Percentiles rank a stretch among this genome's conserved stretches.
phyloP scores from a whole-genome alignment of 1,139 yeast species.

The Ogataea hybrid region DNA sequence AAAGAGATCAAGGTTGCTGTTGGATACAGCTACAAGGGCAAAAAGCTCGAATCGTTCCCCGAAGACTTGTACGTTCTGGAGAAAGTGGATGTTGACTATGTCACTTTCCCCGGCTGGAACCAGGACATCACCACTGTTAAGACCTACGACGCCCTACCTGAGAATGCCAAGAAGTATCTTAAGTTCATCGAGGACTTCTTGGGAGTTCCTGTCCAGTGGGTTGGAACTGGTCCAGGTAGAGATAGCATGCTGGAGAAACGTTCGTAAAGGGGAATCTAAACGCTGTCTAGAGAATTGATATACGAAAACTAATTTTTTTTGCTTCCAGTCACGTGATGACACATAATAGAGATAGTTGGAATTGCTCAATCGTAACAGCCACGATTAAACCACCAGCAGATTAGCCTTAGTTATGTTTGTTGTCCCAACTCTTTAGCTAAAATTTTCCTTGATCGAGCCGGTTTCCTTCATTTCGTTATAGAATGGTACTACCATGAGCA shows the following conservation, averaged over 20 bases:
- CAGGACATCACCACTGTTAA: slow-evolving; percentile 72
- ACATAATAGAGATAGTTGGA: too few relatives aligned
- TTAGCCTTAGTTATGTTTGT: too few relatives aligned
- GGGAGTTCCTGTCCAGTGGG: slow-evolving; percentile 89
- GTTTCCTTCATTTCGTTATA: too few relatives aligned
- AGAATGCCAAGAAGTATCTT: slow-evolving; percentile 81
- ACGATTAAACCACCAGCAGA: too few relatives aligned
- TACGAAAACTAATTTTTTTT: too few relatives aligned
- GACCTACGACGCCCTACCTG: slow-evolving; percentile 77
- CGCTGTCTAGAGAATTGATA: slow-evolving; percentile 2
- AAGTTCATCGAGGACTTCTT: slow-evolving; percentile 81
- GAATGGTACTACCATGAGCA: too few relatives aligned
- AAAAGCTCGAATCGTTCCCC: slow-evolving; percentile 78
- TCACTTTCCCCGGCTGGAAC: slow-evolving; percentile 94
- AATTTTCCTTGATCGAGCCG: too few relatives aligned
- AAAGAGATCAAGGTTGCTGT: slow-evolving; percentile 86
- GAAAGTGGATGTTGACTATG: slow-evolving; percentile 87
- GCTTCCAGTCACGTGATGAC: too few relatives aligned
- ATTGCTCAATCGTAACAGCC: too few relatives aligned
- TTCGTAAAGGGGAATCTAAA: slow-evolving; percentile 1
- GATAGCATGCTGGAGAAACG: slow-evolving; percentile 67
- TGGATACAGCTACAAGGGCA: slow-evolving; percentile 75
- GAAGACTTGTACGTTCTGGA: slow-evolving; percentile 82
- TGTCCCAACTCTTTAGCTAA: too few relatives aligned
- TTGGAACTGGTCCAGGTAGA: slow-evolving; percentile 98